Evolutionary conservation across 768 basidiomycete genomes (phyloP), one percentile per base, ranked within the genome.

Genomic region (Boletus pseudo-olivaceus): DNA sequence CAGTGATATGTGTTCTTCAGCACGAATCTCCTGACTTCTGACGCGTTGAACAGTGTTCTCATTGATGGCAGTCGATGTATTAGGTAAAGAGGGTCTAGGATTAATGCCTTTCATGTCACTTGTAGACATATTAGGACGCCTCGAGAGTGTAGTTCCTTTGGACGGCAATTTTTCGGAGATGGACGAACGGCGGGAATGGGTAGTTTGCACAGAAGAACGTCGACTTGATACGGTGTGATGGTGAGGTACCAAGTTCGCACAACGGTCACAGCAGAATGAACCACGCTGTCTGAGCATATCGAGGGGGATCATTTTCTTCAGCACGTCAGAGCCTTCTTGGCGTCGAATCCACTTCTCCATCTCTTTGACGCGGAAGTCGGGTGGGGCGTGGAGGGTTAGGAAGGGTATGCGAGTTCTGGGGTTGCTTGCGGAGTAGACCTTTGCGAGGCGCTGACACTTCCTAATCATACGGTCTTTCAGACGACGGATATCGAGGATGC

Each of bases 381-480:
- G 65, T 4, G 87, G 86, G 1, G 88, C 85, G 46, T 86, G 76
- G 37, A 87, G 71, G 11, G 85, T 84, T 57, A 83, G 82, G 69
- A 88, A 88, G 32, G 79, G 73, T 49, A 75, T 71, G 17, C 69
- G 67, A 33, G 75, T 67, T 47, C 74, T 66, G 51, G 75, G 69
- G 40, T 69, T 75, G 27, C 73, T 66, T 30, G 75, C 65, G 12
- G 78, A 71, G 47, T 70, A 64, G 51, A 69, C 69, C 57, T 78
- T 82, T 42, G 81, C 79, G 41, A 88, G 72, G 51, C 84, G 81
- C 59, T 83, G 82, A 65, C 85, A 88, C 63, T 89, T 90, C 68
- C 87, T 84, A 57, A 88, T 82, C 87, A 89, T 88, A 54, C 88
- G 80, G 67, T 90, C 87, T 73, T 90, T 90, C 62, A 90, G 75